These are phyloP conservation scores for Colletotrichum camelliae DNA, from an alignment of 2,329 filamentous ascomycete genomes.

Conservation along the genomic window DNA sequence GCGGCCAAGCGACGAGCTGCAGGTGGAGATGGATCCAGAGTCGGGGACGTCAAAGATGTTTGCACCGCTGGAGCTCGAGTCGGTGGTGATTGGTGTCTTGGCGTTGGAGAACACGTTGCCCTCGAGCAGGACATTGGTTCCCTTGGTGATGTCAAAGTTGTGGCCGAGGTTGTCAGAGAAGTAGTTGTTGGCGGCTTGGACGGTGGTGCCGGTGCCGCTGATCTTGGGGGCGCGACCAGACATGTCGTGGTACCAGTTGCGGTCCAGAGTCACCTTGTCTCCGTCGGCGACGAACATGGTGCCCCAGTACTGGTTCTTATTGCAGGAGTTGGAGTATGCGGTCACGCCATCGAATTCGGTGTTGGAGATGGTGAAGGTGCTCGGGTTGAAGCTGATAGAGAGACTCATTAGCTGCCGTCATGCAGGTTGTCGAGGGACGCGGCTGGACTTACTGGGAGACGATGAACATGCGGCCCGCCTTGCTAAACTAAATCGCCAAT, in stretches of 20 bases:
- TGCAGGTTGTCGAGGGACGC: neutral
- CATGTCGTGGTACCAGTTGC: conserved; percentile 50
- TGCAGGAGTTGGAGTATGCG: conserved; percentile 46
- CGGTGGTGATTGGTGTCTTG: conserved; percentile 40
- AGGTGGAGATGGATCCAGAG: conserved; percentile 15
- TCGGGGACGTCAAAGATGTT: conserved; percentile 27
- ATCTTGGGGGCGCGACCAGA: conserved; percentile 37
- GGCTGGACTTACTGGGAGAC: neutral
- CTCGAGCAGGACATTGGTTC: conserved; percentile 41
- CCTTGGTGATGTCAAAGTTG: conserved; percentile 44
- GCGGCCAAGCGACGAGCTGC: conserved; percentile 30
- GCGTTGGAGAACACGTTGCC: conserved; percentile 50
- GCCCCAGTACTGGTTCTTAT: conserved; percentile 53
- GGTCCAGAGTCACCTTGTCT: conserved; percentile 46
- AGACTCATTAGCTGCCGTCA: neutral
- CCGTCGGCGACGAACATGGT: conserved; percentile 43
- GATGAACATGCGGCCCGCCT: neutral
- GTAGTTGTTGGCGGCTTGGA: conserved; percentile 49
- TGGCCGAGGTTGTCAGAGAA: conserved; percentile 47
- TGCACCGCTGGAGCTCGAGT: conserved; percentile 28
- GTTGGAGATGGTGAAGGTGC: conserved; percentile 50
- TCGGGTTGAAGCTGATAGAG: neutral
- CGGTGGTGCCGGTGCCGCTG: conserved; percentile 26
- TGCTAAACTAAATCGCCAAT: neutral
- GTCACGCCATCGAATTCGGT: conserved; percentile 49